Evolutionary conservation across 2,329 filamentous ascomycete species (phyloP).

Genomic region (Pezicula neosporulosa): DNA sequence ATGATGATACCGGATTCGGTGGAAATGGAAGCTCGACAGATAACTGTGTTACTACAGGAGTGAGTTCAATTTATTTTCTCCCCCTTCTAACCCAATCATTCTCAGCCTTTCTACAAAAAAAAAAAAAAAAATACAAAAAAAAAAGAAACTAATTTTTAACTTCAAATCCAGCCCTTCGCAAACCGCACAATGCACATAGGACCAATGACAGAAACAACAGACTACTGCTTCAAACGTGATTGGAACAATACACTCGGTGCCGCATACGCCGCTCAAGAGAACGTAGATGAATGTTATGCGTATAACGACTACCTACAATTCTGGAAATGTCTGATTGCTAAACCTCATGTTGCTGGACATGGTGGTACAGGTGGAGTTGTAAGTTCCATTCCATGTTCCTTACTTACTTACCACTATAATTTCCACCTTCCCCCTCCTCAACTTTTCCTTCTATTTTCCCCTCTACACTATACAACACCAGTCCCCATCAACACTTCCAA

Average conservation of each 20-base stretch:
- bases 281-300: constrained; percentile 5
- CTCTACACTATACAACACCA: not conserved
- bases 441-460: not conserved
- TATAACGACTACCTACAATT: constrained; percentile 2
- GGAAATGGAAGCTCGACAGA: constrained; percentile 6
- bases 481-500: too few species aligned
- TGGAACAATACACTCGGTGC: constrained; percentile 6
- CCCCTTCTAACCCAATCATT: too few species aligned
- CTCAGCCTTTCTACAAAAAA: too few species aligned
- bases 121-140: too few species aligned
- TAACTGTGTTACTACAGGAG: not conserved
- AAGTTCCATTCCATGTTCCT: too few species aligned
- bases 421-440: too few species aligned
- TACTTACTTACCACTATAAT: too few species aligned
- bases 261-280: not conserved
- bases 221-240: constrained; percentile 7
- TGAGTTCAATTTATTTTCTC: too few species aligned
- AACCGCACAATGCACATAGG: constrained; percentile 9
- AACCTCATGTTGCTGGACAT: constrained; percentile 7
- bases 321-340: constrained; percentile 4
- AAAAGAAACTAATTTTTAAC: not conserved
- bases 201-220: constrained; percentile 3
- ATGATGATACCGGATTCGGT: constrained; percentile 4
- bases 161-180: constrained; percentile 4
- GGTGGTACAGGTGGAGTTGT: constrained; percentile 5